Base-by-base conservation (phyloP, 179 eudicot species). In the Silene coronaria region DNA sequence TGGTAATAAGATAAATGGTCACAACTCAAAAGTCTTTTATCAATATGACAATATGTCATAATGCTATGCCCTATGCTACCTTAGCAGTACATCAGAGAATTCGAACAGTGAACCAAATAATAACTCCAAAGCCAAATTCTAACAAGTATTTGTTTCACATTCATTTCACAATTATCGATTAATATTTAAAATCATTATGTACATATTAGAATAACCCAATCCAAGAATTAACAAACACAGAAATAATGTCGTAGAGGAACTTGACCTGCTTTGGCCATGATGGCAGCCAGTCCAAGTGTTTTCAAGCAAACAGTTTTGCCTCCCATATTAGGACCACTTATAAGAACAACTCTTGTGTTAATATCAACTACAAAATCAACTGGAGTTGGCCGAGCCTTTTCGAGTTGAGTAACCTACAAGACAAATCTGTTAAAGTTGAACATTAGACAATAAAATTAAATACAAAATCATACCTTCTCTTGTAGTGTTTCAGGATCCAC, bases 241-340 rank as follows among this genome's bases (percentile, higher is more conserved):
- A 3, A 19, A 12, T 23, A 60, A 78, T 55, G 45, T 34, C 19
- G 70, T 13, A 32, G 48, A 12, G 5, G 36, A 42, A 21, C 28
- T 14, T 28, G 1, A 92, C 98, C 98, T 87, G 98, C 89, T 86
- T 92, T 94, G 77, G 98, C 94, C 98, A 94, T 94, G 88, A 94
- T 82, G 71, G 93, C 92, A 82, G 97, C 96, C 86, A 94, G 79
- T 64, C 96, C 97, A 71, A 94, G 84, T 38, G 98, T 83, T 85
- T 94, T 94, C 83, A 94, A 84, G 84, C 88, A 85, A 79, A 94
- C 87, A 76, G 97, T 94, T 88, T 94, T 94, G 72, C 98, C 98
- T 72, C 98, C 97, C 30, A 94, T 92, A 78, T 94, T 92, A 63
- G 98, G 96, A 75, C 97, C 98, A 76, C 92, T 92, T 75, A 94